A percentile compares a stretch with the other conserved stretches of the same genome.
Conservation (phyloP, 192 early-diverging fungal genomes). For the Lunasporangiospora selenospora region DNA sequence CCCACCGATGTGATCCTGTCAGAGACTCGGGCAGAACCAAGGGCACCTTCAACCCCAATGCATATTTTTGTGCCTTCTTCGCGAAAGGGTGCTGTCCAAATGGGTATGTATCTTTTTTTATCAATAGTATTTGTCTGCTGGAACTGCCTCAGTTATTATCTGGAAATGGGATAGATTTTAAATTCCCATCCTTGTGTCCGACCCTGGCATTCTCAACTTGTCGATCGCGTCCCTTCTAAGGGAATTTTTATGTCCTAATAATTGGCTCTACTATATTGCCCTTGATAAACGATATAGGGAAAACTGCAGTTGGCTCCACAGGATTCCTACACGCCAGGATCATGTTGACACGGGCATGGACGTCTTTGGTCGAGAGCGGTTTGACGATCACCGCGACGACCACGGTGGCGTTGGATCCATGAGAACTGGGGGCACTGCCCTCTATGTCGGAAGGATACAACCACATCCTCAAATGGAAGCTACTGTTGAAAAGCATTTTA, state of each 20-base stretch:
- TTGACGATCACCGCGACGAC: conserved; percentile 63
- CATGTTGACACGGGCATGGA: conserved; percentile 68
- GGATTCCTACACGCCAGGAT: conserved; percentile 54
- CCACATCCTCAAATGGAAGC: conserved; percentile 50
- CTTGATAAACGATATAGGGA: no score
- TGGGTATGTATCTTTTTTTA: conserved; percentile 53
- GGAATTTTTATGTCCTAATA: no score
- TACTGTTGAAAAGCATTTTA: conserved; percentile 70
- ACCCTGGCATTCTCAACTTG: no score
- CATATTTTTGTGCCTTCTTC: conserved; percentile 86
- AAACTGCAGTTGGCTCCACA: conserved; percentile 60
- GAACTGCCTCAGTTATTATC: background rate
- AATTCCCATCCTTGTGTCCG: no score
- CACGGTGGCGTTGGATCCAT: conserved; percentile 81
- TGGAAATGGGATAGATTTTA: background rate
- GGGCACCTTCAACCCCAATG: conserved; percentile 62
- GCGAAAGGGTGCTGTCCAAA: conserved; percentile 79
- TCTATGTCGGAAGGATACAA: conserved; percentile 76
- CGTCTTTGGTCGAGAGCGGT: conserved; percentile 84
- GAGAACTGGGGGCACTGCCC: conserved; percentile 70
- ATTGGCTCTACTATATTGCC: no score
- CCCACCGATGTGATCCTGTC: conserved; percentile 64
- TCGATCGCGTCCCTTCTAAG: no score
- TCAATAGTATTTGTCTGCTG: background rate
- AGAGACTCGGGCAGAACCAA: conserved; percentile 76